These are phyloP conservation scores for Suhomyces sp. DNA, from an alignment of 805 yeast species.

Conservation along the genomic window DNA sequence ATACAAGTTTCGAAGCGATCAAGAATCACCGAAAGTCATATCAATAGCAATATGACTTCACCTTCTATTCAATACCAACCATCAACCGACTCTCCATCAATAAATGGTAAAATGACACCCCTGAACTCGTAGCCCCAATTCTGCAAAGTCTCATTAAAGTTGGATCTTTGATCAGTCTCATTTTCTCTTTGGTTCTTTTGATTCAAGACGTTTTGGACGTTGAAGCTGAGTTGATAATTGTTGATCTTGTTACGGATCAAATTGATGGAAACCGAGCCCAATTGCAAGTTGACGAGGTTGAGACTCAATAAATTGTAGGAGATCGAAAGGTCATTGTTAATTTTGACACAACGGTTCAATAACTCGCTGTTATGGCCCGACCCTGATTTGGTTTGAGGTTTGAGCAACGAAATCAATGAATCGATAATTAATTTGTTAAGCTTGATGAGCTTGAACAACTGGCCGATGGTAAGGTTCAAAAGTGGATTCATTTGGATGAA, in stretches of 20 bases:
- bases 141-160: constrained; percentile 1
- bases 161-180: background rate
- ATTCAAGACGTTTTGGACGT: constrained; percentile 5
- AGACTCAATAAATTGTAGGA: constrained; percentile 32
- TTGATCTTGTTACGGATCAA: constrained; percentile 26
- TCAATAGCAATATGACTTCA: too few relatives aligned
- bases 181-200: too few relatives aligned
- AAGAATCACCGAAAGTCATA: too few relatives aligned
- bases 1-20: too few relatives aligned
- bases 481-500: constrained; percentile 25
- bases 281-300: constrained; percentile 19
- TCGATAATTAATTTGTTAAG: constrained; percentile 37
- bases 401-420: constrained; percentile 19
- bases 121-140: constrained; percentile 19
- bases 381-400: constrained; percentile 5
- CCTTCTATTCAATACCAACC: constrained; percentile 34
- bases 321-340: constrained; percentile 37
- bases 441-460: constrained; percentile 34
- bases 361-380: constrained; percentile 24
- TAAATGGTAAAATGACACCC: constrained; percentile 23
- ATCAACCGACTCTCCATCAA: constrained; percentile 30
- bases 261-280: constrained; percentile 25
- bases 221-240: constrained; percentile 28
- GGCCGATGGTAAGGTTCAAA: constrained; percentile 33
- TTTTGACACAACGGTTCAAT: constrained; percentile 29